Base-by-base conservation (phyloP, 169 alveolate species). In the Plasmodium vivax region DNA sequence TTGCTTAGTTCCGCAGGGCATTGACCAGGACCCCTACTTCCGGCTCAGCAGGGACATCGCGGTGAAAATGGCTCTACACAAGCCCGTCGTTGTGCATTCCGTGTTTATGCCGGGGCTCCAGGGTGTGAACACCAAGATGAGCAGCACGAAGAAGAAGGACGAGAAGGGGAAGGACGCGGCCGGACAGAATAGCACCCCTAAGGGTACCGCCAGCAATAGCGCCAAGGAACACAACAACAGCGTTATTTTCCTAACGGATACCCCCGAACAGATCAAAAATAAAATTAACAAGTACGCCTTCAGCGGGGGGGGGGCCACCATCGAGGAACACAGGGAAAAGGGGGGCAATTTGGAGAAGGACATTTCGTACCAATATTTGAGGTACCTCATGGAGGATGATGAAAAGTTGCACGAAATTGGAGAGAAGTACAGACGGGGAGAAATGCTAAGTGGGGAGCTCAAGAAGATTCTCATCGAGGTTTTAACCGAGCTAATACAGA, bases 1-100 rank as follows among this genome's bases (percentile, higher is more conserved):
- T 14, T 98, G 99, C 88, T 96, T 99, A 43, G 98, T 98, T 14
- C 99, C 99, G 10, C 98, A 99, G 95, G 99, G 99, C 2, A 99
- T 99, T n/a, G 99, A 99, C 93, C 99, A 99, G 97, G 99, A 99
- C 91, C 99, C 99, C n/a, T 99, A 99, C 96, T 99, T 99, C 96
- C 95, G 99, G 95, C 97, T 99, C 97, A 98, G 99, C 6, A 96
- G 99, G 81, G 99, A 99, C 92, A 98, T 99, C 23, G 99, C 99
- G 8, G 99, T 98, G 23, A 98, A 98, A 92, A 95, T 98, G 96
- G 99, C 99, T 80, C 97, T 97, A 94, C 96, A 94, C 47, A 98
- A 98, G 92, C 99, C 99, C 30, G 98, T 99, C 9, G 98, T 98
- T 10, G 96, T 98, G 45, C 99, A 98, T 94, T 98, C 99, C 16